These are phyloP conservation scores for Lophiostoma macrostomum DNA, from an alignment of 495 filamentous ascomycete species.

Conservation along the genomic window DNA sequence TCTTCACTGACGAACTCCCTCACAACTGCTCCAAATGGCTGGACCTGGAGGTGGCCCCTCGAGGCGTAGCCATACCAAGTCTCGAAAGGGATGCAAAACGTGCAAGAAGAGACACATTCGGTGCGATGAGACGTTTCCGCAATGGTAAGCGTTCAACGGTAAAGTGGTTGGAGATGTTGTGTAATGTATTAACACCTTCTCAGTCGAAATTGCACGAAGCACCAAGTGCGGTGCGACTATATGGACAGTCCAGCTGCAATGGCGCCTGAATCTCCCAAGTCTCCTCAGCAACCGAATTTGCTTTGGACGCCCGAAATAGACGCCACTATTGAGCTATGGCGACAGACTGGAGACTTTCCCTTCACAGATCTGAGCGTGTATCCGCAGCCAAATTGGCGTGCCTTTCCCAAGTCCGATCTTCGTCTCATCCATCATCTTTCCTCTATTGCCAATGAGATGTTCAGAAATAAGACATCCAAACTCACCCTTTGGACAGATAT, in stretches of 20 bases:
- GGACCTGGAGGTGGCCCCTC: conserved; percentile 71
- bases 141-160: conserved; percentile 68
- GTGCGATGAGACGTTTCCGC: conserved; percentile 95
- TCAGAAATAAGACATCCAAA: conserved; percentile 67
- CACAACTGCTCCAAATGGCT: conserved; percentile 50
- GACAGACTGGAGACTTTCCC: conserved; percentile 77
- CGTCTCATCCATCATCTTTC: conserved; percentile 89
- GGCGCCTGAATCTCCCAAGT: conserved; percentile 53
- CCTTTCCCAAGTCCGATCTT: conserved; percentile 70
- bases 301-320: conserved; percentile 80
- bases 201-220: conserved; percentile 97
- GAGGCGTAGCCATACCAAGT: conserved; percentile 89
- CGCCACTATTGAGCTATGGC: conserved; percentile 76
- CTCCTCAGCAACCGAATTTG: conserved; percentile 71
- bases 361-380: conserved; percentile 78
- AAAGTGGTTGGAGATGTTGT: background rate
- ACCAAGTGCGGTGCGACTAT: conserved; percentile 96
- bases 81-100: conserved; percentile 92
- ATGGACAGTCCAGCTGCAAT: conserved; percentile 69
- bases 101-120: conserved; percentile 97
- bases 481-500: conserved; percentile 90
- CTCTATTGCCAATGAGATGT: conserved; percentile 77
- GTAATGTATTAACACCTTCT: conserved; percentile 19
- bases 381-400: conserved; percentile 59
- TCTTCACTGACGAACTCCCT: background rate